Conservation (phyloP, 192 early-diverging fungal genomes). For the Entomortierella parvispora region DNA sequence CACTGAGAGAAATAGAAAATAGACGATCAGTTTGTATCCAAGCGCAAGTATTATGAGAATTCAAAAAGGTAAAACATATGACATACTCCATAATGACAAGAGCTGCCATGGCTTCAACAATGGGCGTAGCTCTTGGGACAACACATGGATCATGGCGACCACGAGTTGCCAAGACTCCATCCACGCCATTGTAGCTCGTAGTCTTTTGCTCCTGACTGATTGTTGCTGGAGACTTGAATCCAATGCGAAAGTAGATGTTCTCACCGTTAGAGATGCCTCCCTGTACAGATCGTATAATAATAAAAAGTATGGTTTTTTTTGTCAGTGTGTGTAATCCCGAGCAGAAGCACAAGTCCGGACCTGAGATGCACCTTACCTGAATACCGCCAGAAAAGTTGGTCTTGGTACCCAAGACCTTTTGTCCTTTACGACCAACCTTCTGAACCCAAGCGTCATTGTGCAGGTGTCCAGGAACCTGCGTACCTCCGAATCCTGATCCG, state of each 20-base stretch:
- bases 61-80: neutral
- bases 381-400: constrained; percentile 98
- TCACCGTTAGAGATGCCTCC: constrained; percentile 98
- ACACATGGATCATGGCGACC: constrained; percentile 99
- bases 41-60: no score
- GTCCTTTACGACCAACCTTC: constrained; percentile 61
- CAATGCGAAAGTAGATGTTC: constrained; percentile 96
- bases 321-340: no score
- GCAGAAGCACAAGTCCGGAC: neutral
- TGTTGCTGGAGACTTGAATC: constrained; percentile 97
- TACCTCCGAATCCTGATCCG: constrained; percentile 92
- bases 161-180: constrained; percentile 87
- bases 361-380: constrained; percentile 55
- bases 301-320: no score
- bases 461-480: constrained; percentile 84
- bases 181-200: constrained; percentile 83
- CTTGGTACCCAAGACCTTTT: constrained; percentile 73
- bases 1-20: constrained; percentile 53
- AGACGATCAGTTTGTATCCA: neutral
- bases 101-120: constrained; percentile 97
- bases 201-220: constrained; percentile 93
- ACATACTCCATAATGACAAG: constrained; percentile 91
- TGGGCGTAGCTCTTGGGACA: constrained; percentile 94
- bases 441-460: constrained; percentile 93
- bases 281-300: constrained; percentile 14